Evolutionary conservation across 345 rosid genomes (phyloP), one percentile per base, ranked within the genome.

Genomic region (Arabidopsis suecica): DNA sequence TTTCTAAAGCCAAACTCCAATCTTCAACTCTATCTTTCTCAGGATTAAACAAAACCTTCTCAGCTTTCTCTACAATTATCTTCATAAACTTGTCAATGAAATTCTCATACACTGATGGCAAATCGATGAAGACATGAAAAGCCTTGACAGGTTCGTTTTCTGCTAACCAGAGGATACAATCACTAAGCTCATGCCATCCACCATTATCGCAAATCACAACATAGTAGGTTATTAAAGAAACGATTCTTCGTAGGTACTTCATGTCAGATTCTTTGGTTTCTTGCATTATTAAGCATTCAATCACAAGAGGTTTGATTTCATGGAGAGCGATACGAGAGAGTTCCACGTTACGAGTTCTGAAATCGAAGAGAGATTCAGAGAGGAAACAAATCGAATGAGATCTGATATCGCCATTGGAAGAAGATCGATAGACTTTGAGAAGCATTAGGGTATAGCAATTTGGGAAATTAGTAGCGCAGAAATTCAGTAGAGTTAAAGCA

Each of bases 1-100:
- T 16, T 44, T 57, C 9, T 45, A 69, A 44, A 25, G 65, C 65
- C 9, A 69, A 69, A 18, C 36, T 57, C 73, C 73, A 69, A 32
- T 18, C 44, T 18, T 42, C 37, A 42, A 41, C 67, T 25, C 10
- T 18, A 61, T 6, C 1, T 7, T 22, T 0, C 49, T 22, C 65
- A 40, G 65, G 45, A 40, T 12, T 23, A 40, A 40, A 1, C 59
- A 66, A 22, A 0, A 66, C 7, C 3, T 18, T 12, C 18, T 34
- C 9, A 32, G 45, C 70, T 34, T 66, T 5, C 22, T 49, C 34
- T 1, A 38, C 4, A 37, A 67, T 4, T 6, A 1, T 7, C 5
- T 20, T 0, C 72, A 37, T 28, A 50, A 68, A 14, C 6, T 3
- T 28, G 11, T 6, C 6, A 4, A 69, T 41, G 33, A 69, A 55